Percentiles rank a stretch among this genome's conserved stretches.
phyloP scores from a whole-genome alignment of 1,284 basidiomycete genomes.

The Porogramme epimiltina region DNA sequence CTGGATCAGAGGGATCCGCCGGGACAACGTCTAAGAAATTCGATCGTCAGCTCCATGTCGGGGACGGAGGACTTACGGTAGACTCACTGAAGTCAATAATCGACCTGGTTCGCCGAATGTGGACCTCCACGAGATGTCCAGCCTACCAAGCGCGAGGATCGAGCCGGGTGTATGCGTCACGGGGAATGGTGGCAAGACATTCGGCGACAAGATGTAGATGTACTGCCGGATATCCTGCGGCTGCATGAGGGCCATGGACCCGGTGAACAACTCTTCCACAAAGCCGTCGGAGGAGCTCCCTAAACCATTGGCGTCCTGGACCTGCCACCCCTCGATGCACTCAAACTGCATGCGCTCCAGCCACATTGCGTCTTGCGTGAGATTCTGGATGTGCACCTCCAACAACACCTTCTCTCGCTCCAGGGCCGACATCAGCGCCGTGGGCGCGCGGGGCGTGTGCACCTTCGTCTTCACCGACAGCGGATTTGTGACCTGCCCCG shows the following conservation, averaged over 20 bases:
- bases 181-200: constrained; percentile 47
- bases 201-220: constrained; percentile 76
- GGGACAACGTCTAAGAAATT: constrained; percentile 65
- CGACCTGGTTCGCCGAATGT: constrained; percentile 81
- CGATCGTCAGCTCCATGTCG: neutral
- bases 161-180: constrained; percentile 61
- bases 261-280: constrained; percentile 53
- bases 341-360: constrained; percentile 79
- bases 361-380: constrained; percentile 74
- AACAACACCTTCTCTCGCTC: constrained; percentile 83
- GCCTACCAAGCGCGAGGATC: constrained; percentile 73
- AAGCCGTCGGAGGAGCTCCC: constrained; percentile 27
- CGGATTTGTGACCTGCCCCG: constrained; percentile 65
- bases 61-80: neutral
- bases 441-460: constrained; percentile 71
- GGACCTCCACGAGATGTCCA: constrained; percentile 84
- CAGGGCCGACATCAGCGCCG: constrained; percentile 57
- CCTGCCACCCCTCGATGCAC: constrained; percentile 69
- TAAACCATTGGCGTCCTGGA: constrained; percentile 52
- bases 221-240: constrained; percentile 84
- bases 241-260: constrained; percentile 67
- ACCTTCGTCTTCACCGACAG: constrained; percentile 91
- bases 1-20: constrained; percentile 61
- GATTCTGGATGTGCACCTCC: constrained; percentile 87
- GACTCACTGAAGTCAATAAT: constrained; percentile 72